Conservation (phyloP, 1,139 yeast species). For the Blastobotrys aristatus region DNA sequence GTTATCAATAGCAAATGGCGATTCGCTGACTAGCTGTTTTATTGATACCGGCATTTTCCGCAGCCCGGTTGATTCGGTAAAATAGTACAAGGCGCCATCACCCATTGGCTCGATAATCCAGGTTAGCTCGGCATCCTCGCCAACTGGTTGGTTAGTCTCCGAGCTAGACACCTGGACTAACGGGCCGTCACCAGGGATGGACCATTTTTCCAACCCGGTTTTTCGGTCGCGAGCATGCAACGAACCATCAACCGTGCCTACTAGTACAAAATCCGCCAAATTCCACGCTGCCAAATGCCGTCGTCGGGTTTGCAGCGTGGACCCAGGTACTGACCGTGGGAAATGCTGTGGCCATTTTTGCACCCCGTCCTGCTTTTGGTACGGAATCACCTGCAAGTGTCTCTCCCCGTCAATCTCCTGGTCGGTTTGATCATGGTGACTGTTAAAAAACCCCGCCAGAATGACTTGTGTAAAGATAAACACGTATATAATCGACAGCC, state of each 20-base stretch:
- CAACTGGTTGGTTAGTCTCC: slow-evolving; percentile 15
- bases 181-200: slow-evolving; percentile 47
- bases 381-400: background rate
- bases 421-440: background rate
- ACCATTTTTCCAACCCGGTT: slow-evolving; percentile 77
- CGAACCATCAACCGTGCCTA: slow-evolving; percentile 86
- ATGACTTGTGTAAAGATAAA: background rate
- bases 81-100: slow-evolving; percentile 83
- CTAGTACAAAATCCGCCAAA: slow-evolving; percentile 57
- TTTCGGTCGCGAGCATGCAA: slow-evolving; percentile 75
- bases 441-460: slow-evolving; percentile 1
- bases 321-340: slow-evolving; percentile 1
- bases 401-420: background rate
- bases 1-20: slow-evolving; percentile 64
- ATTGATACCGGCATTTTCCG: slow-evolving; percentile 80
- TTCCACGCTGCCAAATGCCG: slow-evolving; percentile 47
- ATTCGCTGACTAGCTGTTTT: slow-evolving; percentile 68
- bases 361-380: background rate
- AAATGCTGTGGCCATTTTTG: background rate
- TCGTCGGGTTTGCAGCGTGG: slow-evolving; percentile 10
- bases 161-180: slow-evolving; percentile 28
- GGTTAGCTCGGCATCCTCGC: slow-evolving; percentile 34
- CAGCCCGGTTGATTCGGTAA: slow-evolving; percentile 71
- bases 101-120: slow-evolving; percentile 93
- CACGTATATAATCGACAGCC: background rate